Evolutionary conservation across 1,284 basidiomycete genomes (phyloP), one percentile per base, ranked within the genome.

Genomic region (Boletus sp.): DNA sequence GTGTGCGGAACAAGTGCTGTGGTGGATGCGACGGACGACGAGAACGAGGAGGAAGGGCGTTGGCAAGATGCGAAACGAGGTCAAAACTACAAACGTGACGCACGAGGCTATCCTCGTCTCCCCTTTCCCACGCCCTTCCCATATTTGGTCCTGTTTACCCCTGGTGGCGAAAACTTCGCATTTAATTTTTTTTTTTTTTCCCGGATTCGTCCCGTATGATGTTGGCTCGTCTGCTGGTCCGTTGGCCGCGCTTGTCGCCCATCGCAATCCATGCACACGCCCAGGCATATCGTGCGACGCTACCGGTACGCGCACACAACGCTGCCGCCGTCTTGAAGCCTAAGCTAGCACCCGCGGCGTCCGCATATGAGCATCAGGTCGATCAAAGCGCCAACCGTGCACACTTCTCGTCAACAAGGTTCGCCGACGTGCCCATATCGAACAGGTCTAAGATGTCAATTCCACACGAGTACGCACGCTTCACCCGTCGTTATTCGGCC

Each of bases 391-490:
- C 56, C 41, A 51, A 53, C 48, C 55, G 49, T 4, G 36, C 61
- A 6, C 66, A 64, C 33, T 66, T 64, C 48, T 63, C 66, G 25
- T 50, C 61, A 1, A 44, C 43, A 19, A 62, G 27, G 38, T 64
- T 64, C 32, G 49, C 48, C 20, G 65, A 64, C 41, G 65, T 63
- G 16, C 48, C 66, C 8, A 66, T 64, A 49, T 64, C 62, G 30
- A 22, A 25, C 30, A 59, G 49, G 12, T 70, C 70, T 9, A 74
- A 72, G 54, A 53, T 48, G 44, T 68, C 66, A 1, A 71, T 75
- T 25, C 60, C 59, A 50, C 69, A 75, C 50, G 69, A 75, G 67
- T 73, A 56, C 46, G 72, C 56, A 43, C 20, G 22, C 41, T 48
- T 34, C 27, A 22, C 44, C 44, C 25, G 17, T 50, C 16, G 42